Evolutionary conservation across 129 eudicot species (phyloP).

Genomic region (Sambucus nigra): DNA sequence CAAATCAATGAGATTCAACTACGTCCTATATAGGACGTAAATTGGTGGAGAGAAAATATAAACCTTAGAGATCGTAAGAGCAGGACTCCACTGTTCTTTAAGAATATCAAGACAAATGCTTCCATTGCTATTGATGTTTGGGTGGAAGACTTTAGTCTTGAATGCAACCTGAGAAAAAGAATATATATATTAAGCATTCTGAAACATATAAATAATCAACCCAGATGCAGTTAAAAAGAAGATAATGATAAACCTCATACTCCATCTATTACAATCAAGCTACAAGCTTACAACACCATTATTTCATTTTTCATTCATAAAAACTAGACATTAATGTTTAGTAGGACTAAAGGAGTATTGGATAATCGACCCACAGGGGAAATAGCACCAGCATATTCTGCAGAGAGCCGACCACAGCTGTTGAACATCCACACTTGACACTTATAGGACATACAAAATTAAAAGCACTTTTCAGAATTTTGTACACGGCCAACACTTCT

Average conservation of each 20-base stretch:
- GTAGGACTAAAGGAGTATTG: too few relatives aligned
- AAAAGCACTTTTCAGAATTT: too few relatives aligned
- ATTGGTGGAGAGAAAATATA: background rate
- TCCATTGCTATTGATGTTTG: conserved; percentile 17
- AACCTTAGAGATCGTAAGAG: conserved; percentile 25
- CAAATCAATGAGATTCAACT: background rate
- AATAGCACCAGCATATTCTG: too few relatives aligned
- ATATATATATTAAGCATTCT: background rate
- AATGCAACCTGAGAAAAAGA: conserved; percentile 9
- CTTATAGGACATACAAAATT: too few relatives aligned
- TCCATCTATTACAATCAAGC: background rate
- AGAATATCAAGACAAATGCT: conserved; percentile 27
- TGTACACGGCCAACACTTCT: too few relatives aligned
- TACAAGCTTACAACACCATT: background rate
- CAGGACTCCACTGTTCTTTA: conserved; percentile 26
- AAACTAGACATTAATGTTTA: too few relatives aligned
- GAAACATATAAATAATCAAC: background rate
- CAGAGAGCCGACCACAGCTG: too few relatives aligned
- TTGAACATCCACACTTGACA: too few relatives aligned
- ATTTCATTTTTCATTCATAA: too few relatives aligned
- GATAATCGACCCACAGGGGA: too few relatives aligned
- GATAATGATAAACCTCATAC: background rate
- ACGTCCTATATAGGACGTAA: background rate
- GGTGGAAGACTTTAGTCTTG: conserved; percentile 20
- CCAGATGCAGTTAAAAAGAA: background rate